Evolutionary conservation across 441 rosid genomes (phyloP).

Genomic region (Omphalea diandra): DNA sequence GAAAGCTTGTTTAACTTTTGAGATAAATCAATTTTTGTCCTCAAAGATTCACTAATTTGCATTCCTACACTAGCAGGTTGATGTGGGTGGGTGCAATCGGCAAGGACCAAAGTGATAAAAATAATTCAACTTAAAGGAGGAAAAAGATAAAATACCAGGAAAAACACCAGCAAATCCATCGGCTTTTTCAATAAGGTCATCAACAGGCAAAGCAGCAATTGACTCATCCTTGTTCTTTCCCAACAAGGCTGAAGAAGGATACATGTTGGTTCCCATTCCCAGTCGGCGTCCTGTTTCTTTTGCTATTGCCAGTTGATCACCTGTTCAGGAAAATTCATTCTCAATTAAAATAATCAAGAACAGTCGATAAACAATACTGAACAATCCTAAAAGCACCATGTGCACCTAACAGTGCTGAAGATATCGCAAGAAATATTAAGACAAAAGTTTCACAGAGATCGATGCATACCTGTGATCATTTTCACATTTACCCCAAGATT

Average conservation of each 20-base stretch:
- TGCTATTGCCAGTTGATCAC: conserved; percentile 94
- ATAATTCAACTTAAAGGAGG: too few species aligned
- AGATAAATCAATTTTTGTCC: not conserved
- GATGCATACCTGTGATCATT: conserved; percentile 87
- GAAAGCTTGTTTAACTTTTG: not conserved
- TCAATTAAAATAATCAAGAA: not conserved
- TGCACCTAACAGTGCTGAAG: not conserved
- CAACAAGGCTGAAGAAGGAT: conserved; percentile 89
- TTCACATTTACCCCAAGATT: conserved; percentile 96
- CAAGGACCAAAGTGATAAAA: too few species aligned
- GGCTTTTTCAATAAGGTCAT: conserved; percentile 94
- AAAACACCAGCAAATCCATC: conserved; percentile 99
- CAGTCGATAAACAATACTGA: not conserved
- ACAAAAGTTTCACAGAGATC: too few species aligned
- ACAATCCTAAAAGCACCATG: not conserved
- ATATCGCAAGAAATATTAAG: not conserved
- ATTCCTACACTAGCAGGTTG: not conserved
- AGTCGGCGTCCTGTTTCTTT: conserved; percentile 96
- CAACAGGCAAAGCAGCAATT: conserved; percentile 73
- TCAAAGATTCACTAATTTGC: too few species aligned
- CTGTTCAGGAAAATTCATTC: conserved; percentile 30
- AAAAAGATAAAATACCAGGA: conserved; percentile 59
- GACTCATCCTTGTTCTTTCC: conserved; percentile 91
- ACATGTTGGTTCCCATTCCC: conserved; percentile 99
- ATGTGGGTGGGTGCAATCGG: not conserved